Conservation (phyloP, 306 rosid genomes). For the Inga laurina region DNA sequence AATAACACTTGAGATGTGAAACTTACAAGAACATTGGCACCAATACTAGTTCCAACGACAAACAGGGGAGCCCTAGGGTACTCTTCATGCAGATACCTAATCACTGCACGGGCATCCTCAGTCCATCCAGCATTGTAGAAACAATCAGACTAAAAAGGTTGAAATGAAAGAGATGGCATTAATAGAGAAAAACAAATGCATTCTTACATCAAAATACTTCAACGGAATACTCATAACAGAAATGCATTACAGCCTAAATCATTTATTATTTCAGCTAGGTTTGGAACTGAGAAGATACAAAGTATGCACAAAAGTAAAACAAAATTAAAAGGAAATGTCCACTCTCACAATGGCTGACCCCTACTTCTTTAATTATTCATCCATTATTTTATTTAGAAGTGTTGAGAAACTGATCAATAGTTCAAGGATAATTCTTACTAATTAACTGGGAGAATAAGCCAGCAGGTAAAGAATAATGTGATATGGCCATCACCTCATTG, state of each 20-base stretch:
- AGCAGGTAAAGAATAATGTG: not conserved
- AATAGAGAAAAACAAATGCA: conserved; percentile 25
- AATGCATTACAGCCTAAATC: not conserved
- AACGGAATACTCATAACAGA: not conserved
- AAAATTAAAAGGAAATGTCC: not conserved
- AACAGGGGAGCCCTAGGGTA: conserved; percentile 75
- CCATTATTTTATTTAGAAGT: not conserved
- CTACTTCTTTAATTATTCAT: not conserved
- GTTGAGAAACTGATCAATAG: not conserved
- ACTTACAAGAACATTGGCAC: conserved; percentile 89
- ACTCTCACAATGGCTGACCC: not conserved
- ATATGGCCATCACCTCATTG: not conserved
- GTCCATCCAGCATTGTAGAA: conserved; percentile 99
- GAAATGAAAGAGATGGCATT: conserved; percentile 28
- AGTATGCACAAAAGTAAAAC: not conserved
- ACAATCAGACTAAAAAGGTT: conserved; percentile 81
- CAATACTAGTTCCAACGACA: conserved; percentile 87
- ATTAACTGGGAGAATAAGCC: not conserved
- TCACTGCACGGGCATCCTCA: conserved; percentile 76
- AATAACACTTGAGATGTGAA: conserved; percentile 25
- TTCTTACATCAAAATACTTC: conserved; percentile 19
- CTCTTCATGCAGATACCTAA: conserved; percentile 68
- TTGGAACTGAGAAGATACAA: not conserved
- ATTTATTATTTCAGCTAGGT: not conserved
- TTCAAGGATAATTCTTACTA: not conserved